These are phyloP conservation scores for Colletotrichum tropicale DNA, from an alignment of 2,329 filamentous ascomycete species.

Conservation along the genomic window DNA sequence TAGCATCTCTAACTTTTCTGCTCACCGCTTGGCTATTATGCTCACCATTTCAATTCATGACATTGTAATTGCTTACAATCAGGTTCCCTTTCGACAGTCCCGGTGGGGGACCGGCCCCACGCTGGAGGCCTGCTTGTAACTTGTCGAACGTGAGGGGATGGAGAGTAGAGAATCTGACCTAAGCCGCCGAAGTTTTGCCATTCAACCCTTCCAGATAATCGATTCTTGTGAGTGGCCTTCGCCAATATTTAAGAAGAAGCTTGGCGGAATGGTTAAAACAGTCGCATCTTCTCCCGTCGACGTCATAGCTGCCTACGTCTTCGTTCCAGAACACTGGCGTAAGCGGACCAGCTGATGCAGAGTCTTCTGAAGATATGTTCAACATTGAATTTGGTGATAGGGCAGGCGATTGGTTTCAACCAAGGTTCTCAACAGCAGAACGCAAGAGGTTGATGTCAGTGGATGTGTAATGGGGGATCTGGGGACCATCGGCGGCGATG, in stretches of 20 bases:
- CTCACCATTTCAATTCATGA: not conserved
- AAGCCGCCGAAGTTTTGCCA: not conserved
- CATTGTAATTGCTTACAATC: not conserved
- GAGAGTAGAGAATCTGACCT: not conserved
- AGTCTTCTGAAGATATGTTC: not conserved
- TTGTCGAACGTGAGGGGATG: not conserved
- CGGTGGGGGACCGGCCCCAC: not conserved
- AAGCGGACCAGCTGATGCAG: not conserved
- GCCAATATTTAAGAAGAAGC: not conserved
- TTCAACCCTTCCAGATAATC: not conserved
- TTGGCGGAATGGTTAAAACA: not conserved
- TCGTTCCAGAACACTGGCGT: not conserved
- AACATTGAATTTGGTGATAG: accelerated
- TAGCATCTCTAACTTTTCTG: not conserved
- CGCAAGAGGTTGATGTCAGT: not conserved
- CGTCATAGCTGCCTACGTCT: not conserved
- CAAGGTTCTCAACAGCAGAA: not conserved
- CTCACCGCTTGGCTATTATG: not conserved
- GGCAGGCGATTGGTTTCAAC: not conserved
- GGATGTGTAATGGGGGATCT: not conserved
- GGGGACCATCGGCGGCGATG: not conserved
- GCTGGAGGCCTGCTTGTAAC: not conserved
- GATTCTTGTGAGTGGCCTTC: not conserved
- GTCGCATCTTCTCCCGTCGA: not conserved
- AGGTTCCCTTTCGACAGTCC: not conserved